A percentile compares a stretch with the other conserved stretches of the same genome.
These are phyloP conservation scores for Cladosporium sp. DNA, from an alignment of 2,329 filamentous ascomycete genomes.

Conservation along the genomic window DNA sequence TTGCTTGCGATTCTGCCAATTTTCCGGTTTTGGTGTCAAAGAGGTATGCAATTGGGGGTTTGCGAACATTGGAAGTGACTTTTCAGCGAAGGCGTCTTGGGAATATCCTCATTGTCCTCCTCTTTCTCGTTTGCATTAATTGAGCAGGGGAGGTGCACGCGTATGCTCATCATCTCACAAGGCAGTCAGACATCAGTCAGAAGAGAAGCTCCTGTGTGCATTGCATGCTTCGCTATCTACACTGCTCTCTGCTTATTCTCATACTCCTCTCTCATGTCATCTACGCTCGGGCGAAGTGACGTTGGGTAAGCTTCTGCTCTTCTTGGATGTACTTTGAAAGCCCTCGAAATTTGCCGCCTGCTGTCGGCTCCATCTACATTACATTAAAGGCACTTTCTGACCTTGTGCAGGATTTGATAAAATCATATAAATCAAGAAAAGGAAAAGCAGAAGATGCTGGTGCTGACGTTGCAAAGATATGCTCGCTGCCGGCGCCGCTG, in stretches of 20 bases:
- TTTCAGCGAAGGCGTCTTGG: constrained; percentile 7
- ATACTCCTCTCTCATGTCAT: background rate
- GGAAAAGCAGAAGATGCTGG: background rate
- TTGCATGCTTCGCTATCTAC: constrained; percentile 3
- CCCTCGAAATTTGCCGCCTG: background rate
- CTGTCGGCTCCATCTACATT: background rate
- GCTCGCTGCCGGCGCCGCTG: background rate
- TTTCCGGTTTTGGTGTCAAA: background rate
- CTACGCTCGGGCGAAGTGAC: background rate
- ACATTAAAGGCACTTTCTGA: constrained; percentile 9
- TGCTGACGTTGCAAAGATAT: background rate
- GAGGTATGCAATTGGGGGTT: background rate
- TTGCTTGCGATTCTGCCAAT: background rate
- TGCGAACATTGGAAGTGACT: background rate
- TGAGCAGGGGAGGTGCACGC: background rate
- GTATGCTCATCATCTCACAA: background rate
- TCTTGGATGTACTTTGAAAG: background rate
- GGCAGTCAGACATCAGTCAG: background rate
- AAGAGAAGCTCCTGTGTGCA: background rate
- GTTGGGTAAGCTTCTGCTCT: background rate
- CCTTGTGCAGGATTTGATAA: background rate
- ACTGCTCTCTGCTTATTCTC: background rate
- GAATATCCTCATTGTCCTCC: background rate
- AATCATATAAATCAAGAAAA: background rate
- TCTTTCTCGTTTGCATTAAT: background rate